Percentiles rank a stretch among this genome's conserved stretches.
These are phyloP conservation scores for Globisporangium heterothallicum DNA, from an alignment of 352 stramenopile genomes.

Conservation along the genomic window DNA sequence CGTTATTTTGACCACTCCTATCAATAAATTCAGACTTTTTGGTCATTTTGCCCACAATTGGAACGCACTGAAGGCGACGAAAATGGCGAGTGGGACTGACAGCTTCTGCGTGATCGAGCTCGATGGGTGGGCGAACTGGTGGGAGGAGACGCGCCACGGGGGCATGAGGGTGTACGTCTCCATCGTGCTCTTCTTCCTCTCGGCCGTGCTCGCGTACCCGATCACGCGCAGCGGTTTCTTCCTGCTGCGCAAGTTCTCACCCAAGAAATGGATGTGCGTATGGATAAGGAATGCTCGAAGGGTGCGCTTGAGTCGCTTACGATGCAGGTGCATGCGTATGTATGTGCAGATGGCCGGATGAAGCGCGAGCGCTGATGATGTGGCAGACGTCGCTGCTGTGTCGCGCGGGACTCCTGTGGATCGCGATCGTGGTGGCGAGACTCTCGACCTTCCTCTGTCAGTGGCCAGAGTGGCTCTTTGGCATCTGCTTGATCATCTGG, in stretches of 20 bases:
- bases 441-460: constrained; percentile 57
- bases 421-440: constrained; percentile 49
- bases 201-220: constrained; percentile 56
- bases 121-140: constrained; percentile 53
- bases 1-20: constrained; percentile 15
- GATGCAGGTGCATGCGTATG: not conserved
- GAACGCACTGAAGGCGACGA: not conserved
- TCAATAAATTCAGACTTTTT: not conserved
- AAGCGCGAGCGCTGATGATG: constrained; percentile 58
- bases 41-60: not conserved
- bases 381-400: constrained; percentile 71
- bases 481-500: constrained; percentile 70
- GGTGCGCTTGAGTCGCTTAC: too few species aligned
- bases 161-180: constrained; percentile 58
- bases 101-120: constrained; percentile 41
- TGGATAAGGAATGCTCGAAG: too few species aligned
- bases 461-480: constrained; percentile 68
- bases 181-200: constrained; percentile 76
- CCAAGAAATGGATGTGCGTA: constrained; percentile 50
- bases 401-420: constrained; percentile 62
- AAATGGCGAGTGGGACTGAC: constrained; percentile 15
- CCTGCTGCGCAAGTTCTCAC: constrained; percentile 43
- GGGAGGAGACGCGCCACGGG: constrained; percentile 39
- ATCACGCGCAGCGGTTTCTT: constrained; percentile 71
- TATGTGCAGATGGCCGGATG: constrained; percentile 50